Percentiles rank a stretch among this genome's conserved stretches.
Evolutionary conservation across 2,329 filamentous ascomycete species (phyloP).

Genomic region (Penicillium olsonii): DNA sequence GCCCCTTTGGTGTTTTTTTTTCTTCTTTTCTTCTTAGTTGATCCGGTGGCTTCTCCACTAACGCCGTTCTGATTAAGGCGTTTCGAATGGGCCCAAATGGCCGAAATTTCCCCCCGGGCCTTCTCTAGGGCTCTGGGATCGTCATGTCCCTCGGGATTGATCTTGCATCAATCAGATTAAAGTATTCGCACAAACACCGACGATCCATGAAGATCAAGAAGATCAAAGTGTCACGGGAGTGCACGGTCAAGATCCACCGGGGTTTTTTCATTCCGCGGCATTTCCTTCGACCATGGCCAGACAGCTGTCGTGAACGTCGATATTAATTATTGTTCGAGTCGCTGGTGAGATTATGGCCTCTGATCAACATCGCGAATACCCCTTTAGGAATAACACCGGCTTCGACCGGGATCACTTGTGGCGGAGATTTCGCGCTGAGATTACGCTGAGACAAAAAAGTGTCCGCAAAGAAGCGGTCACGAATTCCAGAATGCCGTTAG

Average conservation of each 20-base stretch:
- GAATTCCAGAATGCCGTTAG: not conserved
- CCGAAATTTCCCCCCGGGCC: slow-evolving; percentile 20
- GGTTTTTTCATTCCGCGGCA: not conserved
- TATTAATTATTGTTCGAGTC: too few relatives aligned
- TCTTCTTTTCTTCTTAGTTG: too few relatives aligned
- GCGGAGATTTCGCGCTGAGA: not conserved
- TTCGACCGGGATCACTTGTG: too few relatives aligned
- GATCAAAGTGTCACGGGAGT: not conserved
- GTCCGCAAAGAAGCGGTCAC: not conserved
- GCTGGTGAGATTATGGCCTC: too few relatives aligned
- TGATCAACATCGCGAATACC: too few relatives aligned
- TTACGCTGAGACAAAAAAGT: not conserved
- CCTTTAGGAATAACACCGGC: too few relatives aligned
- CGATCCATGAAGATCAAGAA: slow-evolving; percentile 2
- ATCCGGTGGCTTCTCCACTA: not conserved
- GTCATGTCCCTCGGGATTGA: not conserved
- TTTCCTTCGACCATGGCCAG: too few relatives aligned
- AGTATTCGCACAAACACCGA: not conserved
- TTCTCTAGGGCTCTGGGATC: slow-evolving; percentile 6
- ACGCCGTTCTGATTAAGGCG: not conserved
- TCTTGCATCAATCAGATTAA: slow-evolving; percentile 20
- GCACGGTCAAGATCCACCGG: not conserved
- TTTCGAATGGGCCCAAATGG: not conserved
- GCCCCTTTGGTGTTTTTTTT: too few relatives aligned
- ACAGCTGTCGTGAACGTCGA: too few relatives aligned